These are phyloP conservation scores for Ailanthus altissimus DNA, from an alignment of 345 rosid genomes.

Conservation along the genomic window DNA sequence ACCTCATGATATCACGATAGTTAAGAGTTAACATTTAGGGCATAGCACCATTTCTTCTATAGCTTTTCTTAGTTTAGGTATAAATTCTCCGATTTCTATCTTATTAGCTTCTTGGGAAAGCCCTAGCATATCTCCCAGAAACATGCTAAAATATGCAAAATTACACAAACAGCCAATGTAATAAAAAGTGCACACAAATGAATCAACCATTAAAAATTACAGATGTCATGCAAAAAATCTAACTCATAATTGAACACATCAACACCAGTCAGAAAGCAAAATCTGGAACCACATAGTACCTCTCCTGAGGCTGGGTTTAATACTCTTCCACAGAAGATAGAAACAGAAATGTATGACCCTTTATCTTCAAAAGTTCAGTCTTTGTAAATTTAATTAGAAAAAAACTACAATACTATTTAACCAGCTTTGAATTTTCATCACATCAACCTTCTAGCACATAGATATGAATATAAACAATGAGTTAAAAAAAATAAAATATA, in stretches of 20 bases:
- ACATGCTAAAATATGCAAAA: not conserved
- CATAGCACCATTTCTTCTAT: not conserved
- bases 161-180: not conserved
- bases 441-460: not conserved
- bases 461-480: not conserved
- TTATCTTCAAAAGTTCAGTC: too few species aligned
- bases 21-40: not conserved
- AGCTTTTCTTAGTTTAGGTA: not conserved
- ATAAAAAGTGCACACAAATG: not conserved
- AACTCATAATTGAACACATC: not conserved
- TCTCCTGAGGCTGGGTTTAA: not conserved
- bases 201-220: not conserved
- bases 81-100: not conserved
- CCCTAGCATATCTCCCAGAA: not conserved
- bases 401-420: not conserved
- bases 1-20: not conserved
- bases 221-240: not conserved
- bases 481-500: not conserved
- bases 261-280: not conserved
- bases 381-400: not conserved
- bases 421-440: not conserved
- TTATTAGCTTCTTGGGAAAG: not conserved
- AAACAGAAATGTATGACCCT: too few species aligned
- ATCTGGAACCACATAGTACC: not conserved
- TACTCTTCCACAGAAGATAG: too few species aligned